phyloP scores from a whole-genome alignment of 441 rosid genomes.

The Sinapis alba region DNA sequence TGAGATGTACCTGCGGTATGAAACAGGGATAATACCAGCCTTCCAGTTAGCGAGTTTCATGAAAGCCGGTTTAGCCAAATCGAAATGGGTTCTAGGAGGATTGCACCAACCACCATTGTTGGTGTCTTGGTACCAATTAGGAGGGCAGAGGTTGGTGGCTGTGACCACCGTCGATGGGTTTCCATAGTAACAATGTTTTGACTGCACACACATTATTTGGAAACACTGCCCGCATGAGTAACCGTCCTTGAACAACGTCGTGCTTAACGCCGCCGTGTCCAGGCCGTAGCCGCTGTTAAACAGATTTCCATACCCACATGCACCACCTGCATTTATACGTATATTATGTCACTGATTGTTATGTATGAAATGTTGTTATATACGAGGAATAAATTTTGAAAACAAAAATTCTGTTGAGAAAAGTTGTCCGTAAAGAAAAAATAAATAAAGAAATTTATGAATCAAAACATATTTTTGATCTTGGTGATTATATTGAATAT shows the following conservation, averaged over 20 bases:
- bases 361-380: background rate
- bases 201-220: conserved; percentile 59
- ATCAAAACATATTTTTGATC: background rate
- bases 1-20: conserved; percentile 61
- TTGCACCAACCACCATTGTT: conserved; percentile 92
- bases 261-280: conserved; percentile 70
- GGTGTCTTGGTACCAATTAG: conserved; percentile 75
- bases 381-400: background rate
- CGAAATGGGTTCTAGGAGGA: conserved; percentile 80
- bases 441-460: background rate
- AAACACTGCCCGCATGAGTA: conserved; percentile 77
- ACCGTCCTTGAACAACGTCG: conserved; percentile 68
- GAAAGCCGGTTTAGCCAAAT: conserved; percentile 89
- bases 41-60: conserved; percentile 82
- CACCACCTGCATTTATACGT: conserved; percentile 61
- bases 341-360: background rate
- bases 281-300: conserved; percentile 66
- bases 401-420: background rate
- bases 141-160: conserved; percentile 87
- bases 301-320: conserved; percentile 85
- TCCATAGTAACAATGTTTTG: conserved; percentile 50
- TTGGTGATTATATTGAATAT: background rate
- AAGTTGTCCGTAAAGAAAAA: background rate
- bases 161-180: conserved; percentile 56
- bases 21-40: conserved; percentile 78